phyloP scores from a whole-genome alignment of 2,329 filamentous ascomycete species.

The Exophiala dermatitidis region DNA sequence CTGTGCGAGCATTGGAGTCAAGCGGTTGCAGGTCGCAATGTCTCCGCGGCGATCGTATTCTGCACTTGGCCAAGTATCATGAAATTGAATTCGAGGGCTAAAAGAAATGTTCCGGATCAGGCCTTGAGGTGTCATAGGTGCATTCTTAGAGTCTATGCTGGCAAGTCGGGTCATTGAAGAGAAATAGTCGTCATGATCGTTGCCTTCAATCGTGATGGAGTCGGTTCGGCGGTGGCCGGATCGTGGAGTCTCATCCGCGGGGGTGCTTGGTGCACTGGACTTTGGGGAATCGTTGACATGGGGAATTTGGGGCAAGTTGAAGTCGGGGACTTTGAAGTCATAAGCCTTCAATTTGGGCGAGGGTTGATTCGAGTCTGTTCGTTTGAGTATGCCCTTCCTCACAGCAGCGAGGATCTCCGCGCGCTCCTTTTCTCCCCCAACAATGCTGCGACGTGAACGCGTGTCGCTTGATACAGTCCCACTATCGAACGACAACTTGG shows the following conservation, averaged over 20 bases:
- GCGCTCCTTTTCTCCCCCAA: constrained; percentile 82
- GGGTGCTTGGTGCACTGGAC: constrained; percentile 82
- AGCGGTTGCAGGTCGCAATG: constrained; percentile 92
- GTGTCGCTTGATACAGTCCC: constrained; percentile 40
- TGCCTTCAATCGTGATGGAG: constrained; percentile 66
- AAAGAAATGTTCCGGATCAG: constrained; percentile 63
- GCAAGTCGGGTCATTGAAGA: constrained; percentile 59
- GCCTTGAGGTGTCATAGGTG: constrained; percentile 67
- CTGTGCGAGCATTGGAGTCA: constrained; percentile 94
- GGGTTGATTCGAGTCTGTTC: constrained; percentile 59
- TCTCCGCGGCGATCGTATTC: constrained; percentile 96
- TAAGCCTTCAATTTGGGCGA: constrained; percentile 60
- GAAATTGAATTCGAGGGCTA: constrained; percentile 86
- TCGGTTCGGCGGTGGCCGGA: constrained; percentile 57
- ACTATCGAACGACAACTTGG: constrained; percentile 36
- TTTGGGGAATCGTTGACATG: constrained; percentile 68
- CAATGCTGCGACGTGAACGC: constrained; percentile 70
- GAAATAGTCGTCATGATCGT: constrained; percentile 96
- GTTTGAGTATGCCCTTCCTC: constrained; percentile 92
- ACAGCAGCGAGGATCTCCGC: constrained; percentile 87
- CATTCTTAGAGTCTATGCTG: constrained; percentile 68
- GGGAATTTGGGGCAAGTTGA: constrained; percentile 56
- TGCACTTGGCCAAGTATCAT: constrained; percentile 91
- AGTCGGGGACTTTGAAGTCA: constrained; percentile 48
- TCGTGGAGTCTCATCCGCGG: constrained; percentile 57